These are phyloP conservation scores for Ophiosphaerella korrae DNA, from an alignment of 2,329 filamentous ascomycete species.

Conservation along the genomic window DNA sequence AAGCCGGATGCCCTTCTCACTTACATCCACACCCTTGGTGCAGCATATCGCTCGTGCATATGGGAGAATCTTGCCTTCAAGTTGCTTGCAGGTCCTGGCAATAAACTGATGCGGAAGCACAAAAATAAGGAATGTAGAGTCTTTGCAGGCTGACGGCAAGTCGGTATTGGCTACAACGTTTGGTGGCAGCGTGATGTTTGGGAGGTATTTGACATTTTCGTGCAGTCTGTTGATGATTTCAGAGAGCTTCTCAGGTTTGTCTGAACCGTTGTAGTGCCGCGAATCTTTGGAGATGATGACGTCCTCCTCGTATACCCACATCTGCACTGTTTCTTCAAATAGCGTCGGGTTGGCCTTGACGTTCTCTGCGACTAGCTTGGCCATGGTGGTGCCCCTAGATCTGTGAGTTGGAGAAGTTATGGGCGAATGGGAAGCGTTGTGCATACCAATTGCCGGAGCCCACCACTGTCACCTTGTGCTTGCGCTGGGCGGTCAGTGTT, in stretches of 20 bases:
- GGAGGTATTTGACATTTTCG: conserved; percentile 98
- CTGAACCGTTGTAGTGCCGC: conserved; percentile 69
- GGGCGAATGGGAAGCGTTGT: neutral
- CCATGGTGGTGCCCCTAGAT: conserved; percentile 90
- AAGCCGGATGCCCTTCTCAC: conserved; percentile 80
- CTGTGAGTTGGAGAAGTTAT: conserved; percentile 10
- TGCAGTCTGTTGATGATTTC: conserved; percentile 87
- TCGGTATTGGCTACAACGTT: conserved; percentile 88
- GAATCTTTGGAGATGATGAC: conserved; percentile 74
- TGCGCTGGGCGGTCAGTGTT: conserved; percentile 62
- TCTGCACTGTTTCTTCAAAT: conserved; percentile 89
- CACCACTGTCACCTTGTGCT: conserved; percentile 91
- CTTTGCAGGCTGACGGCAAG: conserved; percentile 76
- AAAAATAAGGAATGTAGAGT: conserved; percentile 90
- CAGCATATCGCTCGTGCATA: conserved; percentile 94
- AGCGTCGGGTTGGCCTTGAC: conserved; percentile 75
- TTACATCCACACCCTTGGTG: conserved; percentile 96
- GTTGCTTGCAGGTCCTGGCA: conserved; percentile 78
- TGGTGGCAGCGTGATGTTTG: conserved; percentile 78
- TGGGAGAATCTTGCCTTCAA: conserved; percentile 87
- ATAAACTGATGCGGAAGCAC: conserved; percentile 98
- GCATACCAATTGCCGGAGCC: conserved; percentile 94
- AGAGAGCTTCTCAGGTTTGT: conserved; percentile 82
- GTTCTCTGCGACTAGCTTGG: conserved; percentile 96
- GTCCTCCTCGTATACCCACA: conserved; percentile 99